A percentile compares a stretch with the other conserved stretches of the same genome.
phyloP scores from a whole-genome alignment of 2,329 filamentous ascomycete genomes.

The Chaetoscypha palmicola region DNA sequence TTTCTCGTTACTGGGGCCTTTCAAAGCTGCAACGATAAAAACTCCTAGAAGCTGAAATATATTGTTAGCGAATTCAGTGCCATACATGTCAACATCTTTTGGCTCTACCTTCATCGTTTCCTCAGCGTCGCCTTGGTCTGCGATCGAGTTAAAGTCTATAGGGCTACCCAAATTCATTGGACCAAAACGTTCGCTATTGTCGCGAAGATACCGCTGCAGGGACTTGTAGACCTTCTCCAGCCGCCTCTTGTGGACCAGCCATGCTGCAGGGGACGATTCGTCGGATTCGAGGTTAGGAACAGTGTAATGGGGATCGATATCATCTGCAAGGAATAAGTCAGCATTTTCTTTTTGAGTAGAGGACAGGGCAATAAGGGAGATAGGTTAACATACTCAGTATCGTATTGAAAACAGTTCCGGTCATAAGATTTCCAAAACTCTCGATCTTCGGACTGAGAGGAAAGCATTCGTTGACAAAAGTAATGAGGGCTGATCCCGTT shows the following conservation, averaged over 20 bases:
- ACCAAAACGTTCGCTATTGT: conserved; percentile 44
- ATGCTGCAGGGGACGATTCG: conserved; percentile 34
- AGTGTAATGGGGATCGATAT: conserved; percentile 52
- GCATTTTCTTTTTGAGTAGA: background rate
- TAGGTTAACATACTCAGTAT: conserved; percentile 31
- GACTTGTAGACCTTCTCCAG: conserved; percentile 49
- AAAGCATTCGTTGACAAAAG: conserved; percentile 31
- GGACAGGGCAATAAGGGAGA: background rate
- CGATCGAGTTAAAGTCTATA: conserved; percentile 49
- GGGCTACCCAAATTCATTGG: conserved; percentile 43
- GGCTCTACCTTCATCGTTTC: conserved; percentile 45
- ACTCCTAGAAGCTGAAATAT: conserved; percentile 51
- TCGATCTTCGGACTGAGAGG: conserved; percentile 26
- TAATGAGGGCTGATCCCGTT: background rate
- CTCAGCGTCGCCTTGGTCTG: conserved; percentile 48
- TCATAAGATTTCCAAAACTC: conserved; percentile 29
- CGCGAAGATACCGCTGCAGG: conserved; percentile 48
- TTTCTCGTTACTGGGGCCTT: conserved; percentile 48
- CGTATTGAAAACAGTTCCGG: conserved; percentile 30
- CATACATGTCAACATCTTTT: background rate
- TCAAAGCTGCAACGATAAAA: conserved; percentile 46
- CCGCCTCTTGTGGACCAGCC: conserved; percentile 40
- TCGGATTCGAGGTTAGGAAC: conserved; percentile 43
- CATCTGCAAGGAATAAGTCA: conserved; percentile 42
- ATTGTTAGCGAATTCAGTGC: conserved; percentile 20